Evolutionary conservation across 176 grass and related monocot genomes (phyloP), one percentile per base, ranked within the genome.

Genomic region (Oryza officinalis): DNA sequence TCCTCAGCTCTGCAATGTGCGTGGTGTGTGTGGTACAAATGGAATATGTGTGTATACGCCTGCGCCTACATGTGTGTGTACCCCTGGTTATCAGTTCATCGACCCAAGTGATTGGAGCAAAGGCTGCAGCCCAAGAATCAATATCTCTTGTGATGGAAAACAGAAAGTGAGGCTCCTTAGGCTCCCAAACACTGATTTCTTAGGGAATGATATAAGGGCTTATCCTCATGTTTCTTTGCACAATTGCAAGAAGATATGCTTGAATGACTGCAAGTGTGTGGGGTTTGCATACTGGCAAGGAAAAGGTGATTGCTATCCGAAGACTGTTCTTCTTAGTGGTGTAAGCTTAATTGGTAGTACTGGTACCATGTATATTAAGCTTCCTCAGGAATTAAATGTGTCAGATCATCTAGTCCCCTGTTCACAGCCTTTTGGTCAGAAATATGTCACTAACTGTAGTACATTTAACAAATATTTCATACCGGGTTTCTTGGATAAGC

Each of bases 211-310:
- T 32, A 72, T 57, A 65, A 65, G 41, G 27, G 41, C 0, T 5
- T 5, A 79, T 57, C 25, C 0, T 25, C 43, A 4, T 22, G 80
- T 88, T 31, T 79, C 87, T 35, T 15, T 76, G 37, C 10, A 52
- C 3, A n/a, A 3, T 20, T 89, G 87, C 63, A 37, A 31, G 71
- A 75, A 85, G 6, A 60, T 52, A 75, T 89, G 87, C 82, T 64
- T 80, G 52, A 46, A 14, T 69, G 76, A 84, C 6, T 85, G 82
- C 65, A 75, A 46, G 2, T 89, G 87, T 38, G 61, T 25, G n/a
- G 87, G 81, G 8, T 80, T 85, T 18, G 30, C 76, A 18, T 89
- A 89, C 40, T 69, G 57, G 86, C 65, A 71, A 87, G 65, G 76
- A 38, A 46, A 0, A 40, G 87, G 87, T 37, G 61, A 75, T 80